A percentile compares a stretch with the other conserved stretches of the same genome.
These are phyloP conservation scores for Emergomyces africanus DNA, from an alignment of 2,329 filamentous ascomycete genomes.

Conservation along the genomic window DNA sequence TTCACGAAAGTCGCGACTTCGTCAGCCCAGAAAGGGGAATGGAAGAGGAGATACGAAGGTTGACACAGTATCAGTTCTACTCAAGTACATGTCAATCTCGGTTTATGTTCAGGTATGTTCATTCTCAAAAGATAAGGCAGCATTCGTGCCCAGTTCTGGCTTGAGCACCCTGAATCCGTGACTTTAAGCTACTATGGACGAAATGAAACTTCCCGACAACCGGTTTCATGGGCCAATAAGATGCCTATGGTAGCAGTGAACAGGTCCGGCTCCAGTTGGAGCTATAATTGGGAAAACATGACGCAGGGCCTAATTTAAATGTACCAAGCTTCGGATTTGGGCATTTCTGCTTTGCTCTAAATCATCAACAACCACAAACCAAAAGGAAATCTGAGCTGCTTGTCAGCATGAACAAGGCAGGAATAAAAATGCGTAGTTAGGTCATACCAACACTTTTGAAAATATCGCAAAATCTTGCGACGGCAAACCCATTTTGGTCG, in stretches of 20 bases:
- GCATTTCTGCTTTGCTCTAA: constrained; percentile 43
- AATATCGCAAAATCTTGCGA: constrained; percentile 29
- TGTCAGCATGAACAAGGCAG: neutral
- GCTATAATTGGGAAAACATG: neutral
- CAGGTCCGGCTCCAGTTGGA: neutral
- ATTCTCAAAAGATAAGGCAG: neutral
- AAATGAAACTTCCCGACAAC: neutral
- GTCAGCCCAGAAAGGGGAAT: neutral
- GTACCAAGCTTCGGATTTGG: constrained; percentile 14
- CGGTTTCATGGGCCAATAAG: neutral
- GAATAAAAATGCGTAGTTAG: too few species aligned
- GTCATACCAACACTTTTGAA: constrained; percentile 35
- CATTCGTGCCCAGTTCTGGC: neutral
- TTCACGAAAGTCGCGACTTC: neutral
- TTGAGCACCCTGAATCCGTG: neutral
- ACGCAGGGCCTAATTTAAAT: constrained; percentile 35
- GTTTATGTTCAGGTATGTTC: neutral
- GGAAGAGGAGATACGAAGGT: neutral
- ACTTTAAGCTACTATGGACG: neutral
- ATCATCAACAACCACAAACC: constrained; percentile 47
- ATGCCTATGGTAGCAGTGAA: neutral
- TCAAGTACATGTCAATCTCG: neutral
- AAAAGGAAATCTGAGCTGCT: constrained; percentile 38
- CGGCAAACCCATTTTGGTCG: constrained; percentile 29
- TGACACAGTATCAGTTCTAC: neutral